These are phyloP conservation scores for Aspergillus arachidicola DNA, from an alignment of 2,329 filamentous ascomycete genomes.

Conservation along the genomic window DNA sequence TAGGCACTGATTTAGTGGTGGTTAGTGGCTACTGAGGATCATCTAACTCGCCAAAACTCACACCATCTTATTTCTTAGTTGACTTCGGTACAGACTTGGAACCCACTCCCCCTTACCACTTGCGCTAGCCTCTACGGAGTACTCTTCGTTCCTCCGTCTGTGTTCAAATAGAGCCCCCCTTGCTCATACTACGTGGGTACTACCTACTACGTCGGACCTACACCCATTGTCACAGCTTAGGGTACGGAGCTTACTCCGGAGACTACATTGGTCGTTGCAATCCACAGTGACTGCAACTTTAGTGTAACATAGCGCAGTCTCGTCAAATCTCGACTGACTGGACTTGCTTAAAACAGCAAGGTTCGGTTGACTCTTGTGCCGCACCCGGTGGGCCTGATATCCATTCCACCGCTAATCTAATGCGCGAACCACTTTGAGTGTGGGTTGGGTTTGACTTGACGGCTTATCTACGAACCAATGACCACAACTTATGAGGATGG, in stretches of 20 bases:
- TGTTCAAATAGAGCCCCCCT: neutral
- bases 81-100: neutral
- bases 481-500: neutral
- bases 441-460: neutral
- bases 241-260: neutral
- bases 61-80: neutral
- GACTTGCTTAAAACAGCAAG: slow-evolving; percentile 2
- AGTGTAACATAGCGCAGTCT: neutral
- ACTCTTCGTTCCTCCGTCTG: neutral
- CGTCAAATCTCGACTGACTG: neutral
- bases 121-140: neutral
- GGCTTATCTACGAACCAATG: neutral
- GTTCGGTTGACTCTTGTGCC: neutral
- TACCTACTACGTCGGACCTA: neutral
- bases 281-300: neutral
- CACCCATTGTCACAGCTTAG: neutral
- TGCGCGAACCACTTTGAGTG: neutral
- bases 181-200: neutral
- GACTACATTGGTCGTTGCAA: neutral
- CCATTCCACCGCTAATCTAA: neutral
- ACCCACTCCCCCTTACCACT: neutral
- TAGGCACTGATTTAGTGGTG: neutral
- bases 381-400: neutral
- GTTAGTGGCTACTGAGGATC: neutral
- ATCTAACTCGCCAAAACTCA: slow-evolving; percentile 1